These are phyloP conservation scores for Blastocystis sp. DNA, from an alignment of 352 stramenopile species.

Conservation along the genomic window DNA sequence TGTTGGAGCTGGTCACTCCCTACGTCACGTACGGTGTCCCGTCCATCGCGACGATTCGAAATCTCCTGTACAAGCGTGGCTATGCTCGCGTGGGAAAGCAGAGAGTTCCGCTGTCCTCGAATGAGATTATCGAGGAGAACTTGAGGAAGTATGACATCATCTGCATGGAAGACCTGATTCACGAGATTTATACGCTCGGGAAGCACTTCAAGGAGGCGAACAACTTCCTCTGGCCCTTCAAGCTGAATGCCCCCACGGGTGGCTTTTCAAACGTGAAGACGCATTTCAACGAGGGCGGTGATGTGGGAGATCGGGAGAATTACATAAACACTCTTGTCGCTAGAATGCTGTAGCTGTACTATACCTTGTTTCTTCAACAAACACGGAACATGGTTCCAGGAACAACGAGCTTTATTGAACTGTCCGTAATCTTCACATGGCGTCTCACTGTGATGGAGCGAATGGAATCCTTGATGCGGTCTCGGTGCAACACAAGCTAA, in stretches of 20 bases:
- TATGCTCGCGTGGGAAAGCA: constrained; percentile 96
- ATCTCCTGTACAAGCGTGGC: constrained; percentile 97
- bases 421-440: constrained; percentile 41
- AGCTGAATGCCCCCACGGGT: constrained; percentile 91
- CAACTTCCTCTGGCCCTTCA: constrained; percentile 99
- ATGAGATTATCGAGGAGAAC: constrained; percentile 90
- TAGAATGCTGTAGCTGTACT: constrained; percentile 80
- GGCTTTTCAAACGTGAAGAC: constrained; percentile 89
- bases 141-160: constrained; percentile 91
- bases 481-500: constrained; percentile 49
- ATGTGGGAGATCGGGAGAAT: constrained; percentile 84
- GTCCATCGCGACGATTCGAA: constrained; percentile 89
- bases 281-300: constrained; percentile 87
- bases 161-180: constrained; percentile 97
- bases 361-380: constrained; percentile 3
- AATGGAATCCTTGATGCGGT: neutral
- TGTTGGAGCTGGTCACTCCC: constrained; percentile 79
- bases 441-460: constrained; percentile 19
- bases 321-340: constrained; percentile 91
- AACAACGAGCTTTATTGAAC: constrained; percentile 23
- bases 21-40: constrained; percentile 87
- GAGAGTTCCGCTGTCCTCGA: constrained; percentile 92
- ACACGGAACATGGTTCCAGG: constrained; percentile 2
- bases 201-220: constrained; percentile 96
- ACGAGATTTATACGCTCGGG: constrained; percentile 97